Evolutionary conservation across 305 asterid genomes (phyloP), one percentile per base, ranked within the genome.

Genomic region (Striga hermonthica): DNA sequence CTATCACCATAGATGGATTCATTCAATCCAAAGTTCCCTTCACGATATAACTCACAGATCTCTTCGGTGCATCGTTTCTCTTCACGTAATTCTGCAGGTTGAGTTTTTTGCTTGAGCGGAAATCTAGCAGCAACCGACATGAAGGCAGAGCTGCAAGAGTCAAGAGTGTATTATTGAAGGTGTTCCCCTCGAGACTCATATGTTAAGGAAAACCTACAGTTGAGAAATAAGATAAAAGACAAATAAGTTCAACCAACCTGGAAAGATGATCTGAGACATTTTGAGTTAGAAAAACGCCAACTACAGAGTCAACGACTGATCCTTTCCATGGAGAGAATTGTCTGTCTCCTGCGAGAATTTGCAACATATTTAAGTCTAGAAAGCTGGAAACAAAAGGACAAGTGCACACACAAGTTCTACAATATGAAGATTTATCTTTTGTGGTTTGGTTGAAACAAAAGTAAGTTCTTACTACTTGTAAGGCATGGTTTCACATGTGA

Each of bases 321-420:
- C 98, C 98, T 75, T 93, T 93, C 98, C 98, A 93, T 38, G 91
- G 96, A 64, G 96, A 79, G 78, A 93, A 93, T 49, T 94, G 90
- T 59, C 97, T 83, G 75, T 93, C 96, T 48, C 98, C 97, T 93
- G 84, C 62, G 74, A 67, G n/a, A 74, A 79, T 54, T 38, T 31
- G 62, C 63, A 70, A 39, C 48, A 68, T 11, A 62, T 62, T 69
- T 57, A 44, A 56, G 34, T 31, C 28, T 45, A 28, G 28, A 50
- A 72, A 48, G 31, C 36, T 50, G 59, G 38, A 62, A n/a, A 44
- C 44, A 38, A 57, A 41, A 59, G 41, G 70, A 28, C 36, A 41
- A 49, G 34, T 38, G 44, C n/a, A n/a, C n/a, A n/a, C n/a, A n/a
- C n/a, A n/a, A n/a, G n/a, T n/a, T n/a, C n/a, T n/a, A n/a, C n/a